Percentiles rank a stretch among this genome's conserved stretches.
Evolutionary conservation across 352 stramenopile genomes (phyloP).

Genomic region (Pythium apleroticum): DNA sequence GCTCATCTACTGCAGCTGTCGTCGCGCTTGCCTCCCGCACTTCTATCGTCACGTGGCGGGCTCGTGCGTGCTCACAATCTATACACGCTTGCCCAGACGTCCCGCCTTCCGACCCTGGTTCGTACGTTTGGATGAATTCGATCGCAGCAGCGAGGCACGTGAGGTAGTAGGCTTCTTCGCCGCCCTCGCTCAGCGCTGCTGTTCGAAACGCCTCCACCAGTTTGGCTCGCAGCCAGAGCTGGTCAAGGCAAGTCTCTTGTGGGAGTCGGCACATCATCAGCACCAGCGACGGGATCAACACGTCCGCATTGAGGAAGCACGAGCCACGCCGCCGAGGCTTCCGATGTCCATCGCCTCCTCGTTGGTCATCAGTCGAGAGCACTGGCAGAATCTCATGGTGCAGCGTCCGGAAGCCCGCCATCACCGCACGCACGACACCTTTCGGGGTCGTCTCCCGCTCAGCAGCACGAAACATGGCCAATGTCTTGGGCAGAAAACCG

Average conservation of each 20-base stretch:
- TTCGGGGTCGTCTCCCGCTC: conserved; percentile 30
- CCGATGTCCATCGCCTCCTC: not conserved
- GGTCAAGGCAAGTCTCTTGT: conserved; percentile 17
- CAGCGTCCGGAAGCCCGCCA: conserved; percentile 29
- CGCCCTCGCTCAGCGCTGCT: conserved; percentile 20
- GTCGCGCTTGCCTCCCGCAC: not conserved
- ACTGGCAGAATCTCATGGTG: conserved; percentile 27
- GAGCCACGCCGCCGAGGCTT: conserved; percentile 12
- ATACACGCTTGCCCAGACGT: not conserved
- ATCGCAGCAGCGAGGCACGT: conserved; percentile 34
- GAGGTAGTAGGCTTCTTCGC: conserved; percentile 39
- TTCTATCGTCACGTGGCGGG: not conserved
- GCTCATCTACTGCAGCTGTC: not conserved
- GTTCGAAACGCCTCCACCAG: conserved; percentile 30
- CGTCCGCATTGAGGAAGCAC: conserved; percentile 32
- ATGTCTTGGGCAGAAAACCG: conserved; percentile 27
- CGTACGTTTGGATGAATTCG: conserved; percentile 32
- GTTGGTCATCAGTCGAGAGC: conserved; percentile 5
- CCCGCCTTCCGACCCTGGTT: conserved; percentile 1
- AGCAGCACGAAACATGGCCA: conserved; percentile 22
- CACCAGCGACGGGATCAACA: conserved; percentile 35
- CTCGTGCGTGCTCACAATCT: conserved; percentile 2
- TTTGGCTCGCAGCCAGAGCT: conserved; percentile 27
- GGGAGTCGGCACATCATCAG: conserved; percentile 32
- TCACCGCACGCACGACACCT: conserved; percentile 28